phyloP scores from a whole-genome alignment of 768 basidiomycete species.

The Russula sp. region DNA sequence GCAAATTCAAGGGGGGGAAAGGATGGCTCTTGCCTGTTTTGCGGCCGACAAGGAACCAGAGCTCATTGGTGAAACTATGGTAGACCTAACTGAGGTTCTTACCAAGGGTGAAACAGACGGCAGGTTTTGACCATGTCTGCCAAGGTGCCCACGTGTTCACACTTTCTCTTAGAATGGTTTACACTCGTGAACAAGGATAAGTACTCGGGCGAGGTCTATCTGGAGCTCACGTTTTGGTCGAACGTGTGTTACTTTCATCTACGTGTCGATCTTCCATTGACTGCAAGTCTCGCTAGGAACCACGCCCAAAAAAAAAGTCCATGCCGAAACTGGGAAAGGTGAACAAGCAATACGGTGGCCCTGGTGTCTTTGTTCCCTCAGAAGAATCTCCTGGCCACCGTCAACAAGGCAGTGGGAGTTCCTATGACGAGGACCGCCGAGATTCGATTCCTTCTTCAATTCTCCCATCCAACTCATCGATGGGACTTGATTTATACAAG shows the following conservation, averaged over 20 bases:
- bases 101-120: conserved; percentile 97
- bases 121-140: conserved; percentile 33
- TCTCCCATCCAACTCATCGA: conserved; percentile 53
- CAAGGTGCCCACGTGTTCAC: conserved; percentile 14
- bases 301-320: conserved; percentile 64
- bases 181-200: conserved; percentile 83
- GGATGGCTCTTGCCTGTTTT: conserved; percentile 79
- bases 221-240: conserved; percentile 96
- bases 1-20: conserved; percentile 62
- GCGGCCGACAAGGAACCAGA: conserved; percentile 97
- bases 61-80: conserved; percentile 84
- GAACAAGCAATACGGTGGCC: conserved; percentile 66
- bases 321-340: conserved; percentile 42
- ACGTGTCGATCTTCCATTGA: neutral
- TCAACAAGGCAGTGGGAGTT: conserved; percentile 29
- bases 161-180: conserved; percentile 76
- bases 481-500: conserved; percentile 60
- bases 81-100: conserved; percentile 83
- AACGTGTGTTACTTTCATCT: conserved; percentile 49
- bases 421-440: conserved; percentile 34
- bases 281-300: conserved; percentile 44
- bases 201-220: conserved; percentile 91
- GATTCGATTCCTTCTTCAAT: conserved; percentile 57
- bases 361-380: conserved; percentile 61
- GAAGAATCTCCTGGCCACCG: conserved; percentile 17